These are phyloP conservation scores for Grigorovia transvaalensis DNA, from an alignment of 805 yeast species.

Conservation along the genomic window DNA sequence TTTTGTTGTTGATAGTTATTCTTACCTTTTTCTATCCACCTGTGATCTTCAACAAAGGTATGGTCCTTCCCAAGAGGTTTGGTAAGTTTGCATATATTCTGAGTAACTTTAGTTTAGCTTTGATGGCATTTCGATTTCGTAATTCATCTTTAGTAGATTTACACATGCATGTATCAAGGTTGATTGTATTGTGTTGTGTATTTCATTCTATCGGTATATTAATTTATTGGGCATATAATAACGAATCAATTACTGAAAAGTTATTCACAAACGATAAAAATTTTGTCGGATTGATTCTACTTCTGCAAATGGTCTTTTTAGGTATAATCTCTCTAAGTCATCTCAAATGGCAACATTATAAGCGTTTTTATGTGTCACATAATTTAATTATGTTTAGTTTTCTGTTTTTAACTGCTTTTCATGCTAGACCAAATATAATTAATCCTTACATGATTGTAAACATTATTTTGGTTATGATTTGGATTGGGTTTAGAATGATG, in stretches of 20 bases:
- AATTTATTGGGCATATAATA: not conserved
- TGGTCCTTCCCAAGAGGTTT: slow-evolving; percentile 33
- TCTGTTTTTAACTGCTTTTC: slow-evolving; percentile 39
- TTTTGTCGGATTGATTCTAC: slow-evolving; percentile 42
- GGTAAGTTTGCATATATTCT: slow-evolving; percentile 55
- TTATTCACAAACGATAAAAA: slow-evolving; percentile 24
- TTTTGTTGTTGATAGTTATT: slow-evolving; percentile 9
- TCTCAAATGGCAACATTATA: slow-evolving; percentile 41
- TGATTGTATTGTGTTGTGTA: slow-evolving; percentile 36
- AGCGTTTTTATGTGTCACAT: slow-evolving; percentile 47
- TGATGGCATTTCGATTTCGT: slow-evolving; percentile 32
- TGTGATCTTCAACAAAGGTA: not conserved
- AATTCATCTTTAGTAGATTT: slow-evolving; percentile 33
- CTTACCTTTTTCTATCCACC: slow-evolving; percentile 20
- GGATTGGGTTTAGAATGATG: not conserved
- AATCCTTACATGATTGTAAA: slow-evolving; percentile 25
- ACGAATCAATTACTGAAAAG: not conserved
- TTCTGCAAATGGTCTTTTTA: slow-evolving; percentile 30
- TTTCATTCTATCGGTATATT: slow-evolving; percentile 37
- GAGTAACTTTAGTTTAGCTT: slow-evolving; percentile 45
- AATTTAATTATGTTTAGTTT: slow-evolving; percentile 39
- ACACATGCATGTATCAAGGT: slow-evolving; percentile 65
- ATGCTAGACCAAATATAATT: slow-evolving; percentile 62
- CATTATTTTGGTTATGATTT: slow-evolving; percentile 8
- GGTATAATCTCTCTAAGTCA: slow-evolving; percentile 38